Conservation (phyloP, 108 stramenopile genomes). For the Skeletonema marinoi region DNA sequence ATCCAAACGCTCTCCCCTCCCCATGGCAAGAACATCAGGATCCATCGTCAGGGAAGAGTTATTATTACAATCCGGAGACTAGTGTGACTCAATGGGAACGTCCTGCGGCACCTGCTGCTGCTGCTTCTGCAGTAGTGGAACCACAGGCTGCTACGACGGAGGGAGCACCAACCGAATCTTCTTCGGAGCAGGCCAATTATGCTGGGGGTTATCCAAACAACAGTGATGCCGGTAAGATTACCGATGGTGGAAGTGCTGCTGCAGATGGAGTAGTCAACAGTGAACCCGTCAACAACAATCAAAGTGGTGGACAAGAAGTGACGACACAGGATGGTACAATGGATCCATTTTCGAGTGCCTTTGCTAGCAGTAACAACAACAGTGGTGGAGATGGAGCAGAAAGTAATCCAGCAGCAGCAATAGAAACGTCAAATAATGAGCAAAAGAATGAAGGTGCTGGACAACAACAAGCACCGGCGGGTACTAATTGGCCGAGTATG, state of each 20-base stretch:
- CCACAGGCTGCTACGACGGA: not conserved
- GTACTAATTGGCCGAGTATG: not conserved
- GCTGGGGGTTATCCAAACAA: not conserved
- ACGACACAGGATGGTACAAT: constrained; percentile 10
- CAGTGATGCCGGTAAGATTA: not conserved
- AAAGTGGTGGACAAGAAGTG: not conserved
- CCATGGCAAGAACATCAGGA: constrained; percentile 83
- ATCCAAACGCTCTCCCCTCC: constrained; percentile 32
- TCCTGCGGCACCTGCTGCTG: constrained; percentile 38
- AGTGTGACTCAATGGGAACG: constrained; percentile 87
- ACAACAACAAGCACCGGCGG: not conserved
- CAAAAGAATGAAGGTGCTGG: not conserved
- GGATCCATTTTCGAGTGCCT: constrained; percentile 44
- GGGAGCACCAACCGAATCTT: not conserved
- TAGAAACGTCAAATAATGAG: not conserved
- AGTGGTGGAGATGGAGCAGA: not conserved
- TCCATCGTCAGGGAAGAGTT: constrained; percentile 67
- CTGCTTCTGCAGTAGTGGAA: constrained; percentile 11
- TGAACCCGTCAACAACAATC: not conserved
- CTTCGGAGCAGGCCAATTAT: not conserved
- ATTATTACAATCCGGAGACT: constrained; percentile 78
- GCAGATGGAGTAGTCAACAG: not conserved
- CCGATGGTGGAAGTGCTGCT: not conserved
- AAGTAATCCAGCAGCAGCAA: constrained; percentile 6
- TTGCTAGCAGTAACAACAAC: constrained; percentile 7